Evolutionary conservation across 2,329 filamentous ascomycete species (phyloP), one percentile per base, ranked within the genome.

Genomic region (Trichoderma guizhouense): DNA sequence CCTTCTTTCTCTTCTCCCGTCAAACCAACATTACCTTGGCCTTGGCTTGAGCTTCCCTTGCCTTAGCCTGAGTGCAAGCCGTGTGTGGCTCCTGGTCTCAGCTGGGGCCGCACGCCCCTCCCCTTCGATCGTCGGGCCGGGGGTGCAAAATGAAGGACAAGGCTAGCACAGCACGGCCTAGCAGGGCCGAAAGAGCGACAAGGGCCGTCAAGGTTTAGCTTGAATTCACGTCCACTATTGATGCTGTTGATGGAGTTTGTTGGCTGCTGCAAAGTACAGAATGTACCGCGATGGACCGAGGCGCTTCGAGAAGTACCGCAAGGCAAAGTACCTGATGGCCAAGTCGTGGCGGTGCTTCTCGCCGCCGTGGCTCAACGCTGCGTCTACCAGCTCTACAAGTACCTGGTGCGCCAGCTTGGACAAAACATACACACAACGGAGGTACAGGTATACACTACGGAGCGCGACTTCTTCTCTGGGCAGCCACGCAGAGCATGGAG

Each of bases 21-120:
- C 61, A 39, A 39, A 43, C 39, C 39, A 39, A 64, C n/a, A n/a
- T n/a, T n/a, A n/a, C n/a, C n/a, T n/a, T n/a, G n/a, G n/a, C 61
- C 30, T 39, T 43, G 32, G 39, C 39, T 18, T 24, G 39, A 65
- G 32, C 36, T 69, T 43, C 47, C 61, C 60, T 57, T 58, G 30
- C 58, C 51, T 71, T 34, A 39, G 32, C 60, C 60, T n/a, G 8
- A 14, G 36, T 68, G 30, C 70, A 39, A 66, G 28, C 55, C 43
- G 53, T 32, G 36, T 36, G 36, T 47, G 34, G 53, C 57, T 30
- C 67, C 60, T 62, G 67, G 58, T 72, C 71, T 73, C 70, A 73
- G 71, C 72, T 73, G 70, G 72, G 65, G 65, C 69, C 65, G 64
- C 72, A 67, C 71, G 34, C 70, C 66, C 65, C 69, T 60, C 65